phyloP scores from a whole-genome alignment of 441 rosid species.

The Dalechampia spathulata region DNA sequence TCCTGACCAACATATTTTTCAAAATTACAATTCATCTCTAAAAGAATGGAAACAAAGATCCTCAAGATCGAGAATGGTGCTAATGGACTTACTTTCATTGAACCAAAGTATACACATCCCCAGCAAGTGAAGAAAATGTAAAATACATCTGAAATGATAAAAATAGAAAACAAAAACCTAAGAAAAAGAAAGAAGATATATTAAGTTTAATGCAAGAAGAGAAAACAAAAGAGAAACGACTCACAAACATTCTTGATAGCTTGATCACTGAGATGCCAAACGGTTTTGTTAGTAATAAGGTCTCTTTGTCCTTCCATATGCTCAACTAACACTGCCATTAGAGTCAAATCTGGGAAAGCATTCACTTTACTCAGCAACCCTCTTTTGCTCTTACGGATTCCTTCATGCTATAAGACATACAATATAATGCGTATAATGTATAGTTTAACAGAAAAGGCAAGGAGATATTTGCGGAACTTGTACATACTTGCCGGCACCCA shows the following conservation, averaged over 20 bases:
- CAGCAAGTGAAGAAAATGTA: constrained; percentile 85
- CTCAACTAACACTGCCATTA: constrained; percentile 81
- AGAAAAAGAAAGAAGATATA: not conserved
- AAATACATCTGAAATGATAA: constrained; percentile 46
- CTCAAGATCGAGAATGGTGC: too few relatives aligned
- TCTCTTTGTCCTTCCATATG: constrained; percentile 69
- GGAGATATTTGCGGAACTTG: too few relatives aligned
- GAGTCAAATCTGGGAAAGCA: constrained; percentile 56
- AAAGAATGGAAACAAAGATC: not conserved
- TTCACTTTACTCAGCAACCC: constrained; percentile 31
- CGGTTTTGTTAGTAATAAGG: constrained; percentile 51
- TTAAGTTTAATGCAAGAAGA: not conserved
- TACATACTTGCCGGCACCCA: constrained; percentile 25
- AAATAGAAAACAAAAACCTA: not conserved
- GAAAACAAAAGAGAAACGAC: constrained; percentile 14
- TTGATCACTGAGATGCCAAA: constrained; percentile 78
- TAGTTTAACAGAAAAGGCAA: too few relatives aligned
- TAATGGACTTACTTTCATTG: constrained; percentile 49
- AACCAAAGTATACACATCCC: constrained; percentile 80
- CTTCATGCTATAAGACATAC: not conserved
- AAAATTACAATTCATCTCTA: not conserved
- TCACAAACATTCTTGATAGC: constrained; percentile 77
- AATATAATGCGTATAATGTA: not conserved
- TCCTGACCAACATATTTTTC: constrained; percentile 33
- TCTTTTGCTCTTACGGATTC: constrained; percentile 30